phyloP scores from a whole-genome alignment of 2,329 filamentous ascomycete species.

The Magnaporthiopsis poae region DNA sequence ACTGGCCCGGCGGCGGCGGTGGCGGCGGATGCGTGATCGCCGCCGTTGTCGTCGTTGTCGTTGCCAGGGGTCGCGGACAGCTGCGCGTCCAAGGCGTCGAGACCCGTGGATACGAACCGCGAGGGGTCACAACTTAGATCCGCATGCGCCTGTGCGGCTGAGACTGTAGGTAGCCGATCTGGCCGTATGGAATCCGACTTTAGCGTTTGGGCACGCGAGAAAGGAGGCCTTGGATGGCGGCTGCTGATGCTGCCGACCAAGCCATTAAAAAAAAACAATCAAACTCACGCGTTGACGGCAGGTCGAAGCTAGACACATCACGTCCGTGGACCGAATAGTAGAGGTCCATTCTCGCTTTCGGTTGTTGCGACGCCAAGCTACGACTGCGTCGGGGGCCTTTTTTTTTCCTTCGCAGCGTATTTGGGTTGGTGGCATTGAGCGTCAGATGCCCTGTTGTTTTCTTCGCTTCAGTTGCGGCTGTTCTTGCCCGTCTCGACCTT shows the following conservation, averaged over 20 bases:
- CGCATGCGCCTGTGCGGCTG: constrained; percentile 61
- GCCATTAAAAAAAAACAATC: background rate
- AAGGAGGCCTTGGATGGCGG: background rate
- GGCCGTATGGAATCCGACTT: constrained; percentile 1
- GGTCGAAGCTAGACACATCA: constrained; percentile 52
- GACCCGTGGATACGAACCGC: constrained; percentile 45
- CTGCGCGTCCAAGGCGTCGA: constrained; percentile 41
- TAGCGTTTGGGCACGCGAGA: constrained; percentile 12
- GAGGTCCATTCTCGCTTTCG: constrained; percentile 18
- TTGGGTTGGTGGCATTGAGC: background rate
- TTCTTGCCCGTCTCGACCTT: background rate
- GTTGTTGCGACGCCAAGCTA: constrained; percentile 25
- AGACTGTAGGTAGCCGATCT: constrained; percentile 71
- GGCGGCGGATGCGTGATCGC: background rate
- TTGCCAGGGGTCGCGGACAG: constrained; percentile 22
- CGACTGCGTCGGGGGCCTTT: background rate
- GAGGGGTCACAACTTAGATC: constrained; percentile 42
- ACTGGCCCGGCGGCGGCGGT: background rate
- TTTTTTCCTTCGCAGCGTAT: background rate
- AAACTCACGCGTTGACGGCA: constrained; percentile 40
- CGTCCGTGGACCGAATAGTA: constrained; percentile 50
- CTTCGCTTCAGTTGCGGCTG: too few species aligned
- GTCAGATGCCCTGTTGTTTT: too few species aligned
- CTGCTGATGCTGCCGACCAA: background rate
- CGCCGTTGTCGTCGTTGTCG: background rate